Conservation (phyloP, 768 basidiomycete genomes). For the Russula compacta region DNA sequence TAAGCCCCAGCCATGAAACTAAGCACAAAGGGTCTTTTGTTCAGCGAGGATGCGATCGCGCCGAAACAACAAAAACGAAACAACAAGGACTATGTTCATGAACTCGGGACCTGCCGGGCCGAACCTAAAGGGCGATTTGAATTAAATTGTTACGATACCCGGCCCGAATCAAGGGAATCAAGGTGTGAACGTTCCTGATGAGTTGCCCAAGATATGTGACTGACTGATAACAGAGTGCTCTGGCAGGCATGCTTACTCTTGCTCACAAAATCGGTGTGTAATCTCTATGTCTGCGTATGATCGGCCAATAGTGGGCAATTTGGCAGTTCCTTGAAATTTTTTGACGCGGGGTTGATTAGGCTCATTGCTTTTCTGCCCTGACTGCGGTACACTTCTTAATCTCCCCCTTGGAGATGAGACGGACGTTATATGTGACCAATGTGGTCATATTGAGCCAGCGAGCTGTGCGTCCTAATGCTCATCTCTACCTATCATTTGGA, state of each 20-base stretch:
- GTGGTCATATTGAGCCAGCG: constrained; percentile 77
- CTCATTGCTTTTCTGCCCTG: constrained; percentile 88
- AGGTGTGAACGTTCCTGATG: neutral
- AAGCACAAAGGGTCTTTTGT: constrained; percentile 7
- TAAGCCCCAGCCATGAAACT: neutral
- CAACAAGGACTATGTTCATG: neutral
- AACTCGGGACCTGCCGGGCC: neutral
- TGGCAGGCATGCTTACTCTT: constrained; percentile 13
- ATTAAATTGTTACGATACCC: neutral
- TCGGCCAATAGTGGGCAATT: neutral
- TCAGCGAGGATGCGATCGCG: neutral
- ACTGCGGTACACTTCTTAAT: constrained; percentile 83
- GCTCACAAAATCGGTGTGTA: constrained; percentile 43
- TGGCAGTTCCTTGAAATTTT: neutral
- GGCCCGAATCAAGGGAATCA: too few species aligned
- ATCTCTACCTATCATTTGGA: neutral
- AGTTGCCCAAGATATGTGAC: neutral
- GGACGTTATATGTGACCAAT: constrained; percentile 81
- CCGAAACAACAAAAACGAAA: neutral
- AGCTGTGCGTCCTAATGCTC: constrained; percentile 54
- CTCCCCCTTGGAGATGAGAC: constrained; percentile 68
- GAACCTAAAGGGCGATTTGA: neutral
- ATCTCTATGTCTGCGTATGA: neutral
- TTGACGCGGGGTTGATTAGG: constrained; percentile 35
- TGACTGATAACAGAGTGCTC: neutral